Evolutionary conservation across 805 yeast genomes (phyloP).

Genomic region (Barnettozyma wickerhamii): DNA sequence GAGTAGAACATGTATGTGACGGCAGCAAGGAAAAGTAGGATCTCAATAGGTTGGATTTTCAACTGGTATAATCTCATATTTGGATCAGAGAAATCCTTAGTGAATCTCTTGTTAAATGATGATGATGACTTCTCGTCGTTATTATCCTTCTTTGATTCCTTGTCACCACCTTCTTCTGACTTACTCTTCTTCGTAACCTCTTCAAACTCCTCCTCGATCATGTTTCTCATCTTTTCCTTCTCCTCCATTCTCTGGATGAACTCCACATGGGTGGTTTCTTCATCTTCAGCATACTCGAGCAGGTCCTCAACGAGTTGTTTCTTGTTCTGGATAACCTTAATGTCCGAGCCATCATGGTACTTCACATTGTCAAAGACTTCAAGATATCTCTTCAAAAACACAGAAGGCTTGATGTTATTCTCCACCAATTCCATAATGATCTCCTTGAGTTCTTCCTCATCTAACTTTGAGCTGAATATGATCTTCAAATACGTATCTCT

Average conservation of each 20-base stretch:
- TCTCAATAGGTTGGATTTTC: conserved; percentile 31
- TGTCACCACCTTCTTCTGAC: too few relatives aligned
- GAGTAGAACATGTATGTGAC: conserved; percentile 30
- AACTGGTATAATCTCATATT: conserved; percentile 28
- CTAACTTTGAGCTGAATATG: conserved; percentile 9
- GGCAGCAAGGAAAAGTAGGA: conserved; percentile 29
- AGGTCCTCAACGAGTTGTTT: conserved; percentile 11
- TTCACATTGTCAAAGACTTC: conserved; percentile 8
- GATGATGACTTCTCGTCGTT: neutral
- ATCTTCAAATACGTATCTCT: conserved; percentile 16
- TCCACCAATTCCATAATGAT: conserved; percentile 12
- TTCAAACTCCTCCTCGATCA: conserved; percentile 7
- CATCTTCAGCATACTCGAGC: conserved; percentile 8
- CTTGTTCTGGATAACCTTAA: conserved; percentile 6
- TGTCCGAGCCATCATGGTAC: conserved; percentile 1
- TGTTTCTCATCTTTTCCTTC: conserved; percentile 7
- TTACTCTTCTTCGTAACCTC: conserved; percentile 13
- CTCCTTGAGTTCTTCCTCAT: conserved; percentile 10
- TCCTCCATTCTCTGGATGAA: conserved; percentile 10
- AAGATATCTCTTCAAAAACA: conserved; percentile 16
- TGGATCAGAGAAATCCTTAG: conserved; percentile 27
- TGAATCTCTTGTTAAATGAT: conserved; percentile 15
- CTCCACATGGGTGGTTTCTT: conserved; percentile 9
- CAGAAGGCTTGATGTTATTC: conserved; percentile 14
- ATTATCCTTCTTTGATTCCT: conserved; percentile 1